These are phyloP conservation scores for Cyclotella atomus DNA, from an alignment of 108 stramenopile genomes.

Conservation along the genomic window DNA sequence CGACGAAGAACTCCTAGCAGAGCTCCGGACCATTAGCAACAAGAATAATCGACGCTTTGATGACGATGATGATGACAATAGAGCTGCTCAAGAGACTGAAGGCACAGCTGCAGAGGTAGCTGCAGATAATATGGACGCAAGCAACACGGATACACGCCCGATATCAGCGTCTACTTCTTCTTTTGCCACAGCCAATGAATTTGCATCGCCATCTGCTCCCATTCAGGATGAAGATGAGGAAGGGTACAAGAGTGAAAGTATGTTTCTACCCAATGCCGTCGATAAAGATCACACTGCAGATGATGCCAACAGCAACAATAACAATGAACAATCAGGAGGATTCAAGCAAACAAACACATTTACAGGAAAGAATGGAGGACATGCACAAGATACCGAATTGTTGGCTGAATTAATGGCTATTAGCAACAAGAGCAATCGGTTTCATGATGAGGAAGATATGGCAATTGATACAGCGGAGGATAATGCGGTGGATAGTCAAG, in stretches of 20 bases:
- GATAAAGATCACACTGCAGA: background rate
- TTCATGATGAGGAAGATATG: background rate
- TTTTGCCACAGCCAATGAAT: background rate
- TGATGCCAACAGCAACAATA: background rate
- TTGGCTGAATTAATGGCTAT: constrained; percentile 6
- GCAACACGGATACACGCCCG: background rate
- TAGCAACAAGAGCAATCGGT: background rate
- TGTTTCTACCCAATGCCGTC: background rate
- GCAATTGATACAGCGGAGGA: background rate
- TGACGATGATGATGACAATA: background rate
- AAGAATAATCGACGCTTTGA: background rate
- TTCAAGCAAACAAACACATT: background rate
- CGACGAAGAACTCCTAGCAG: constrained; percentile 3
- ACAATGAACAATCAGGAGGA: too few species aligned
- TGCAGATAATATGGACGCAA: background rate
- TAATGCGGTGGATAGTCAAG: background rate
- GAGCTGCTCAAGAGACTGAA: background rate
- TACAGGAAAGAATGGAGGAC: background rate
- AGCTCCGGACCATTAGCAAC: background rate
- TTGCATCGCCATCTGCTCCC: background rate
- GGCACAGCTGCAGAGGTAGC: background rate
- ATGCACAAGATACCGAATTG: background rate
- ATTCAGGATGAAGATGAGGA: background rate
- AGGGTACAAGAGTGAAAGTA: background rate
- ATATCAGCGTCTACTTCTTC: background rate